Conservation (phyloP, 2,329 filamentous ascomycete genomes). For the Botrytis medusae region DNA sequence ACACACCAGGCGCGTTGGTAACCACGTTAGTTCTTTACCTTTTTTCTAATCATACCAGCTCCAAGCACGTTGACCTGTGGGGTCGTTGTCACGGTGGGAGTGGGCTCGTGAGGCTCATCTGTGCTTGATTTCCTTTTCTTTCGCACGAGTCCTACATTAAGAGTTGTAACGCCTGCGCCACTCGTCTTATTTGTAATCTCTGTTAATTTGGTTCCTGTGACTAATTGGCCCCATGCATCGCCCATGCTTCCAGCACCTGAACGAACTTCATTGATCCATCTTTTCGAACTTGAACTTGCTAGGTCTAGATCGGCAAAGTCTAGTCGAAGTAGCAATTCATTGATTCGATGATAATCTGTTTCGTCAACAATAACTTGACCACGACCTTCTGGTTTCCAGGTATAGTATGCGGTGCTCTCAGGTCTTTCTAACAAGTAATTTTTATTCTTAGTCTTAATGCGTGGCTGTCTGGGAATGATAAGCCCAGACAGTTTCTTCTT, state of each 20-base stretch:
- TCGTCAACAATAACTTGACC: slow-evolving; percentile 65
- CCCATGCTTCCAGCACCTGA: slow-evolving; percentile 42
- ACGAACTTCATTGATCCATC: slow-evolving; percentile 69
- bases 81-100: slow-evolving; percentile 9
- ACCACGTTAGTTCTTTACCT: slow-evolving; percentile 47
- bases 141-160: slow-evolving; percentile 46
- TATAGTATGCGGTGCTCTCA: slow-evolving; percentile 60
- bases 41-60: slow-evolving; percentile 55
- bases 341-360: slow-evolving; percentile 63
- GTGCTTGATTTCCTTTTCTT: slow-evolving; percentile 50
- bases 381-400: slow-evolving; percentile 61
- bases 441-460: slow-evolving; percentile 59
- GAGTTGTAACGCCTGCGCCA: slow-evolving; percentile 38
- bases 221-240: slow-evolving; percentile 51
- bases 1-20: neutral
- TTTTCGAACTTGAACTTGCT: slow-evolving; percentile 61
- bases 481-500: slow-evolving; percentile 54
- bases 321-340: slow-evolving; percentile 69
- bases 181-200: slow-evolving; percentile 28
- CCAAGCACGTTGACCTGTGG: slow-evolving; percentile 50
- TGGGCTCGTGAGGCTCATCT: slow-evolving; percentile 22
- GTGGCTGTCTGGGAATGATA: slow-evolving; percentile 63
- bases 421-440: slow-evolving; percentile 52
- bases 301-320: slow-evolving; percentile 69
- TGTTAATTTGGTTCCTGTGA: slow-evolving; percentile 47